Percentiles rank a stretch among this genome's conserved stretches.
These are phyloP conservation scores for Zea mays DNA, from an alignment of 176 grass and related monocot species.

Conservation along the genomic window Zm-B73-REFERENCE-NAM-5.0 NC_050103.1:145934501-145935000, in stretches of 20 bases:
- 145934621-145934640: neutral
- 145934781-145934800: conserved; percentile 22
- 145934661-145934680: conserved; percentile 42
- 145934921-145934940: conserved; percentile 45
- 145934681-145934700: neutral
- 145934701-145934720: neutral
- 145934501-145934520: too few species aligned
- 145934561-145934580: too few species aligned
- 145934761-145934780: conserved; percentile 22
- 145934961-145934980: conserved; percentile 29
- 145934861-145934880: conserved; percentile 41
- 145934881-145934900: conserved; percentile 36
- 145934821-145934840: conserved; percentile 39
- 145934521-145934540: too few species aligned
- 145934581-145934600: too few species aligned
- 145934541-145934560: too few species aligned
- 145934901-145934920: conserved; percentile 17
- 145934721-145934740: conserved; percentile 43
- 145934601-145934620: neutral
- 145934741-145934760: conserved; percentile 45
- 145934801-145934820: conserved; percentile 9
- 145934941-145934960: conserved; percentile 48
- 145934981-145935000: conserved; percentile 43
- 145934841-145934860: conserved; percentile 27
- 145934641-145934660: conserved; percentile 23